Conservation (phyloP, 2,329 filamentous ascomycete genomes). For the Pseudopithomyces chartarum region DNA sequence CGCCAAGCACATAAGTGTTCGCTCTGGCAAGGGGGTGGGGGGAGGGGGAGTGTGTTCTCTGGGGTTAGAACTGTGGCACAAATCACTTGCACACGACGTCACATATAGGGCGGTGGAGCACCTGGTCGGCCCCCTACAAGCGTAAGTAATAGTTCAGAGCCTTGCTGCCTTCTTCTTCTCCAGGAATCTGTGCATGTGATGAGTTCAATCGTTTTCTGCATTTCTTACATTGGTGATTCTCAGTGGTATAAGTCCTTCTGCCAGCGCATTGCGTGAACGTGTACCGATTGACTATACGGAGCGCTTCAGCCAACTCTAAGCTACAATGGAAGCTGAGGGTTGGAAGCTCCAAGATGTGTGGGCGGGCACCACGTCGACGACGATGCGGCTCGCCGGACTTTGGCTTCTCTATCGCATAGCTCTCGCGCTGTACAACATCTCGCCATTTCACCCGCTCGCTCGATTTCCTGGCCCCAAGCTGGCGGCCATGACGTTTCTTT, state of each 20-base stretch:
- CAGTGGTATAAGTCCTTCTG: background rate
- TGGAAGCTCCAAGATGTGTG: background rate
- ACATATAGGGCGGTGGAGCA: background rate
- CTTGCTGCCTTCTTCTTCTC: background rate
- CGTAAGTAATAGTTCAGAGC: background rate
- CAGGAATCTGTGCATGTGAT: background rate
- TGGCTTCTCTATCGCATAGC: slow-evolving; percentile 8
- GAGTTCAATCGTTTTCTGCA: background rate
- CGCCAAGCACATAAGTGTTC: background rate
- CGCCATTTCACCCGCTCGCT: slow-evolving; percentile 12
- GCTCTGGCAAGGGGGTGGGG: background rate
- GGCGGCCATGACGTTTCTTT: slow-evolving; percentile 11
- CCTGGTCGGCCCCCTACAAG: background rate
- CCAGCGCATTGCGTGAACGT: background rate
- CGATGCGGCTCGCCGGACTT: slow-evolving; percentile 3
- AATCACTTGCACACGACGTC: background rate
- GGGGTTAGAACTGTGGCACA: background rate
- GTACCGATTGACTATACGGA: background rate
- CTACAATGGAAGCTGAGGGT: background rate
- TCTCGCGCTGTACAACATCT: slow-evolving; percentile 13
- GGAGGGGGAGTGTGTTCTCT: background rate
- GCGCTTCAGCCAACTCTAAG: background rate
- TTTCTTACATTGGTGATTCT: slow-evolving; percentile 1
- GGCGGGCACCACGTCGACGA: background rate
- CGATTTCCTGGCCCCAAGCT: slow-evolving; percentile 16